Conservation (phyloP, 768 basidiomycete species). For the Crassisporium funariophilum region DNA sequence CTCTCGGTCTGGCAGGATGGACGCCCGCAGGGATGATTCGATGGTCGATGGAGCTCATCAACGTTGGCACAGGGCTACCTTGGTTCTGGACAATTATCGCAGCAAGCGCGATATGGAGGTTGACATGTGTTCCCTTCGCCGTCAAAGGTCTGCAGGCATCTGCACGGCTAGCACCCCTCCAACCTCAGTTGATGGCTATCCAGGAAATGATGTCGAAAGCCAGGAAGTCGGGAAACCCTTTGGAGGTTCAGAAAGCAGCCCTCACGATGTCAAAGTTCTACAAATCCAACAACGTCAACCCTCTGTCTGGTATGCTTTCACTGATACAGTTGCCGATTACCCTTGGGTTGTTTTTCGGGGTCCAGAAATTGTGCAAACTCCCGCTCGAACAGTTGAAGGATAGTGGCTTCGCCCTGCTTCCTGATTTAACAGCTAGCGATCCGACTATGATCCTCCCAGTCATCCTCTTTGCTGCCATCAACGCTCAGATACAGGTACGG, state of each 20-base stretch:
- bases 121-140: constrained; percentile 60
- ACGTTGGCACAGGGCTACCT: constrained; percentile 69
- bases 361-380: constrained; percentile 68
- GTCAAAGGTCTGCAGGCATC: constrained; percentile 59
- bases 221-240: constrained; percentile 34
- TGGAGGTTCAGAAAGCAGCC: constrained; percentile 56
- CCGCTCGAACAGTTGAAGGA: constrained; percentile 75
- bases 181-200: constrained; percentile 49
- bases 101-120: constrained; percentile 63
- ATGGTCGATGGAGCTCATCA: constrained; percentile 65
- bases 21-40: constrained; percentile 65
- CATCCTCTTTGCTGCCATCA: constrained; percentile 58
- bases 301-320: constrained; percentile 48
- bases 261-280: constrained; percentile 59
- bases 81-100: constrained; percentile 85
- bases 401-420: constrained; percentile 74
- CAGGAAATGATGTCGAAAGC: constrained; percentile 46
- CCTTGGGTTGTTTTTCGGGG: constrained; percentile 80
- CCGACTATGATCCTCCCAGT: constrained; percentile 75
- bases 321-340: constrained; percentile 77
- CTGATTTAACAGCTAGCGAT: constrained; percentile 78
- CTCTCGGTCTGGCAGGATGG: constrained; percentile 65
- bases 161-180: constrained; percentile 60
- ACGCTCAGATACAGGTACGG: constrained; percentile 71
- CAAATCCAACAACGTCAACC: constrained; percentile 64